Evolutionary conservation across 2,329 filamentous ascomycete species (phyloP).

Genomic region (Dactylonectria macrodidyma): DNA sequence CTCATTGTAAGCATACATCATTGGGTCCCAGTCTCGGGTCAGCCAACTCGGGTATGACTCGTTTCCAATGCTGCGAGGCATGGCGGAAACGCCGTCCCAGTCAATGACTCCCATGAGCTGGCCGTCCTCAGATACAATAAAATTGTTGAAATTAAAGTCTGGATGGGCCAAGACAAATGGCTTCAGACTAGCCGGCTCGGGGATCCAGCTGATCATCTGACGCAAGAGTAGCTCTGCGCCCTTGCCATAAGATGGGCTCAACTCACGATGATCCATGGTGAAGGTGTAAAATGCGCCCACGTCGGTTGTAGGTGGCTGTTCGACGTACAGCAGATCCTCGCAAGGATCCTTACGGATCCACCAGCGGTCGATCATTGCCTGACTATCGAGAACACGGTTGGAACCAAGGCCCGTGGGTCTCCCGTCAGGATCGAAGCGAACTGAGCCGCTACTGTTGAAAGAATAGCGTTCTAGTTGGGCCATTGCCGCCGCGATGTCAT

Average conservation of each 20-base stretch:
- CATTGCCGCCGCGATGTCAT: neutral
- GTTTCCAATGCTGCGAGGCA: constrained; percentile 46
- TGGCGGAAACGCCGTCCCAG: constrained; percentile 47
- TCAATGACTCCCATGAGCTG: constrained; percentile 49
- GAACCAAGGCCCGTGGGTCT: neutral
- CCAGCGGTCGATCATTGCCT: neutral
- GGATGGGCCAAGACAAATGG: constrained; percentile 48
- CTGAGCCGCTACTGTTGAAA: neutral
- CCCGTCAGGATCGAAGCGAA: neutral
- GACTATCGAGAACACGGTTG: neutral
- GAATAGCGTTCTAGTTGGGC: neutral
- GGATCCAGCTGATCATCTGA: neutral
- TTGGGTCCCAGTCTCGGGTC: constrained; percentile 39
- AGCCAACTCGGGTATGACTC: constrained; percentile 34
- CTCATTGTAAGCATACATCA: constrained; percentile 34
- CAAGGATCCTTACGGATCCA: neutral
- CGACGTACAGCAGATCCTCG: neutral
- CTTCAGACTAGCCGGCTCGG: neutral
- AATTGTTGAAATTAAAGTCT: constrained; percentile 50
- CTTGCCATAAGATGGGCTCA: neutral
- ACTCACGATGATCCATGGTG: neutral
- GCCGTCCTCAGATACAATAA: constrained; percentile 49
- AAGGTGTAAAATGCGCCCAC: neutral
- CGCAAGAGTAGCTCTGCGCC: neutral
- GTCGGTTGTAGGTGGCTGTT: neutral